These are phyloP conservation scores for Fusarium sp. DNA, from an alignment of 2,329 filamentous ascomycete genomes.

Conservation along the genomic window DNA sequence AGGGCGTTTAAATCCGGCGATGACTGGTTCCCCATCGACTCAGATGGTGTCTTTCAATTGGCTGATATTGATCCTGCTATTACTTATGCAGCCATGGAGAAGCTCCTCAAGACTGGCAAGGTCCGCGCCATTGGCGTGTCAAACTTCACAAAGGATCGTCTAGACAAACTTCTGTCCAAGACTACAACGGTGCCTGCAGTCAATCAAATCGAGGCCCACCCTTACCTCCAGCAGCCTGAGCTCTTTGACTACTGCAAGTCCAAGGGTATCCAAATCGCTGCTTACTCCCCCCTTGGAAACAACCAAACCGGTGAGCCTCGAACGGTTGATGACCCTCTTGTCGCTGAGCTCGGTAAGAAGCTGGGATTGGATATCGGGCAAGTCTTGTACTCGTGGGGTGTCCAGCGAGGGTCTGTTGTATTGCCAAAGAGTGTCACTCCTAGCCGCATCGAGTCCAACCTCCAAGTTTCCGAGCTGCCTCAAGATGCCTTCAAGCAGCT, in stretches of 20 bases:
- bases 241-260: slow-evolving; percentile 47
- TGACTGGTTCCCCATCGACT: slow-evolving; percentile 55
- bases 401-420: slow-evolving; percentile 72
- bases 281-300: slow-evolving; percentile 47
- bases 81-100: slow-evolving; percentile 55
- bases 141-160: slow-evolving; percentile 58
- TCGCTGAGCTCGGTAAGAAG: slow-evolving; percentile 56
- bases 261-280: neutral
- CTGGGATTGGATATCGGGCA: slow-evolving; percentile 51
- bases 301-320: slow-evolving; percentile 59
- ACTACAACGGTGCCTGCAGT: slow-evolving; percentile 69
- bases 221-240: slow-evolving; percentile 72
- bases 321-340: slow-evolving; percentile 61
- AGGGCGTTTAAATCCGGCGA: slow-evolving; percentile 66
- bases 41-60: slow-evolving; percentile 73
- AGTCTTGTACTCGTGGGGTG: slow-evolving; percentile 67
- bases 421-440: slow-evolving; percentile 76
- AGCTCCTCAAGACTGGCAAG: slow-evolving; percentile 53
- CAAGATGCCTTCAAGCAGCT: slow-evolving; percentile 52
- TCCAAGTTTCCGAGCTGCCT: slow-evolving; percentile 53
- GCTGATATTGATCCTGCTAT: slow-evolving; percentile 62
- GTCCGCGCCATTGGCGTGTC: slow-evolving; percentile 61
- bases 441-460: slow-evolving; percentile 74
- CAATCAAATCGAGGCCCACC: slow-evolving; percentile 78
- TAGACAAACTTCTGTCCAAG: slow-evolving; percentile 59